phyloP scores from a whole-genome alignment of 768 basidiomycete species.

The Filobasidium floriforme region DNA sequence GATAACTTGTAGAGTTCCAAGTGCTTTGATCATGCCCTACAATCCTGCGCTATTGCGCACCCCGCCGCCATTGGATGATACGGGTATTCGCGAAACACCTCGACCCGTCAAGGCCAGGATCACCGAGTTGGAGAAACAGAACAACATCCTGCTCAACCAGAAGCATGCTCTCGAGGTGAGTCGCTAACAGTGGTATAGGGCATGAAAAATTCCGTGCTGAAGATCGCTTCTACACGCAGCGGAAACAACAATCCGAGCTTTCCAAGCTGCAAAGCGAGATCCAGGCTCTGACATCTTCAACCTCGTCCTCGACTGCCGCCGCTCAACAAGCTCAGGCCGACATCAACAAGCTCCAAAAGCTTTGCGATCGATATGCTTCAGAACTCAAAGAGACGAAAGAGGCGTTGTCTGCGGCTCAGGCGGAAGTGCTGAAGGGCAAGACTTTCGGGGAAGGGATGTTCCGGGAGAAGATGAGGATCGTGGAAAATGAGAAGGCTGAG shows the following conservation, averaged over 20 bases:
- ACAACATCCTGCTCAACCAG: slow-evolving; percentile 14
- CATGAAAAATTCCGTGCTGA: neutral
- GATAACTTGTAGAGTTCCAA: too few relatives aligned
- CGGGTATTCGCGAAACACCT: slow-evolving; percentile 17
- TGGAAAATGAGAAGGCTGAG: neutral
- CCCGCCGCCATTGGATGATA: slow-evolving; percentile 15
- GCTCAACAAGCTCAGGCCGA: slow-evolving; percentile 1
- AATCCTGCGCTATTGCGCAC: slow-evolving; percentile 10
- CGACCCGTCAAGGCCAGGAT: slow-evolving; percentile 18
- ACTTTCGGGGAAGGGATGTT: slow-evolving; percentile 2
- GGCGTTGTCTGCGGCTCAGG: neutral
- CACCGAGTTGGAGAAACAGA: slow-evolving; percentile 20
- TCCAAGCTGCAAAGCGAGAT: slow-evolving; percentile 7
- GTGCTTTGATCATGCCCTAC: neutral
- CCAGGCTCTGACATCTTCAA: neutral
- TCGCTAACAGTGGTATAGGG: neutral
- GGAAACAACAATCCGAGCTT: slow-evolving; percentile 1
- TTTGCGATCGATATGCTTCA: neutral
- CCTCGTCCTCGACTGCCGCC: neutral
- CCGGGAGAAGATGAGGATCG: slow-evolving; percentile 1
- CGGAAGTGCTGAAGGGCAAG: neutral
- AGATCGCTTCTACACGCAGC: neutral
- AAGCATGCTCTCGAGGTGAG: slow-evolving; percentile 19
- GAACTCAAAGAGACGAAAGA: too few relatives aligned
- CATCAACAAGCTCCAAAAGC: neutral